Evolutionary conservation across 2,329 filamentous ascomycete species (phyloP).

Genomic region (Lasiodiplodia theobromae): DNA sequence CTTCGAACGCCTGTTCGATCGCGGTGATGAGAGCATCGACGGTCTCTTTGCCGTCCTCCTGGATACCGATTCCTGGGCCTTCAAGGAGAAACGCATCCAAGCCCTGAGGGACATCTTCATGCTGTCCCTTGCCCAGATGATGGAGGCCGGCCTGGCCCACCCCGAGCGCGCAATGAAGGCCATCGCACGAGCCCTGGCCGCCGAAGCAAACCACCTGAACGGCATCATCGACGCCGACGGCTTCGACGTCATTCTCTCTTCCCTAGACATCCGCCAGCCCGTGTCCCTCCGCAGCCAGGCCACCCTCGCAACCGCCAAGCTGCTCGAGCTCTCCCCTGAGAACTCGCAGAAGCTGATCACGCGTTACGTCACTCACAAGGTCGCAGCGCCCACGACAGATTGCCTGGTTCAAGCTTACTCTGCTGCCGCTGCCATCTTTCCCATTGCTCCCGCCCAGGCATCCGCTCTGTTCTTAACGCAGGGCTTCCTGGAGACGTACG

Average conservation of each 20-base stretch:
- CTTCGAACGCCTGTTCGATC: constrained; percentile 53
- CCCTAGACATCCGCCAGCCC: constrained; percentile 82
- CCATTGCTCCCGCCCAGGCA: constrained; percentile 78
- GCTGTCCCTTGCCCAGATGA: constrained; percentile 83
- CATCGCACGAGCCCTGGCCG: constrained; percentile 64
- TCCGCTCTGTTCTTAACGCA: constrained; percentile 85
- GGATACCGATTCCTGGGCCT: constrained; percentile 51
- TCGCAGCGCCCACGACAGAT: constrained; percentile 79
- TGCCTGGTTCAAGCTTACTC: constrained; percentile 93
- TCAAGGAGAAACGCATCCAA: constrained; percentile 52
- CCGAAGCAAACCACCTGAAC: constrained; percentile 62
- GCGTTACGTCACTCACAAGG: constrained; percentile 75
- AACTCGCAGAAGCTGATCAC: constrained; percentile 73
- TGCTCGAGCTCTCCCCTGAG: constrained; percentile 78
- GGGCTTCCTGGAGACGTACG: constrained; percentile 80
- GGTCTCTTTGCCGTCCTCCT: constrained; percentile 52
- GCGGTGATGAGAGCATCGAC: constrained; percentile 55
- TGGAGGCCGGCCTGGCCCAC: constrained; percentile 85
- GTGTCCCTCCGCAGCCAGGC: constrained; percentile 79
- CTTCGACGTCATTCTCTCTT: constrained; percentile 84
- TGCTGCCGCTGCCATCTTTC: constrained; percentile 87
- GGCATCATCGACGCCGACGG: constrained; percentile 74
- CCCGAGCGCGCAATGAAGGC: constrained; percentile 67
- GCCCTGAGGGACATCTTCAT: constrained; percentile 68
- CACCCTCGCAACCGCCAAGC: constrained; percentile 80